Evolutionary conservation across 2,329 filamentous ascomycete genomes (phyloP).

Genomic region (Cladosporium sp.): DNA sequence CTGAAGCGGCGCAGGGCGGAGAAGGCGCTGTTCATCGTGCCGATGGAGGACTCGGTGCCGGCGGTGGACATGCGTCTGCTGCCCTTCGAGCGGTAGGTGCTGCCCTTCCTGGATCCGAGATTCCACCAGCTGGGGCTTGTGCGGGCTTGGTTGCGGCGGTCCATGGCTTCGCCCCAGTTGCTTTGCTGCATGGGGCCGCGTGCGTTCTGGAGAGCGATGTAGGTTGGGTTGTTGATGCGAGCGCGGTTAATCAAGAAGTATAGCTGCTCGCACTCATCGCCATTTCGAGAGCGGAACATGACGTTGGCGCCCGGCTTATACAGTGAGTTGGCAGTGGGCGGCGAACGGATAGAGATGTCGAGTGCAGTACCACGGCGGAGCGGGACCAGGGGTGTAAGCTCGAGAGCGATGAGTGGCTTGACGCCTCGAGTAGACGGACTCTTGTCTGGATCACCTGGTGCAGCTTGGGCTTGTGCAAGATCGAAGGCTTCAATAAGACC

Average conservation of each 20-base stretch:
- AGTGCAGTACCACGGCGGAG: conserved; percentile 85
- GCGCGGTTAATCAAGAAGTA: conserved; percentile 84
- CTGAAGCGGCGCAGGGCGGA: conserved; percentile 70
- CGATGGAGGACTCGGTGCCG: conserved; percentile 67
- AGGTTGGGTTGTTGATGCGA: conserved; percentile 87
- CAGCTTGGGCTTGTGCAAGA: conserved; percentile 39
- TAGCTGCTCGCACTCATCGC: conserved; percentile 71
- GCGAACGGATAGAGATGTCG: conserved; percentile 89
- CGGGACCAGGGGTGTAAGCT: conserved; percentile 85
- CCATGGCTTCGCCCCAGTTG: conserved; percentile 47
- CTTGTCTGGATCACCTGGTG: conserved; percentile 35
- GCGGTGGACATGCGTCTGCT: conserved; percentile 50
- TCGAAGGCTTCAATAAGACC: conserved; percentile 61
- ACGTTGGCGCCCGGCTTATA: conserved; percentile 68
- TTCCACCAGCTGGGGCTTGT: conserved; percentile 44
- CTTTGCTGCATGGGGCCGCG: conserved; percentile 49
- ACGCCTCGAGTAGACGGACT: conserved; percentile 31
- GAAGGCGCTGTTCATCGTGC: conserved; percentile 73
- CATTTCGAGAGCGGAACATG: conserved; percentile 77
- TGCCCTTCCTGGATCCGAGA: conserved; percentile 49
- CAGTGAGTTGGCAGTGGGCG: conserved; percentile 65
- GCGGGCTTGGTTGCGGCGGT: conserved; percentile 43
- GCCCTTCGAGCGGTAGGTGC: conserved; percentile 50
- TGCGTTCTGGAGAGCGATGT: conserved; percentile 70
- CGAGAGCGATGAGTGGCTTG: conserved; percentile 60